phyloP scores from a whole-genome alignment of 192 early-diverging fungal genomes.

The Allomyces macrogynus region DNA sequence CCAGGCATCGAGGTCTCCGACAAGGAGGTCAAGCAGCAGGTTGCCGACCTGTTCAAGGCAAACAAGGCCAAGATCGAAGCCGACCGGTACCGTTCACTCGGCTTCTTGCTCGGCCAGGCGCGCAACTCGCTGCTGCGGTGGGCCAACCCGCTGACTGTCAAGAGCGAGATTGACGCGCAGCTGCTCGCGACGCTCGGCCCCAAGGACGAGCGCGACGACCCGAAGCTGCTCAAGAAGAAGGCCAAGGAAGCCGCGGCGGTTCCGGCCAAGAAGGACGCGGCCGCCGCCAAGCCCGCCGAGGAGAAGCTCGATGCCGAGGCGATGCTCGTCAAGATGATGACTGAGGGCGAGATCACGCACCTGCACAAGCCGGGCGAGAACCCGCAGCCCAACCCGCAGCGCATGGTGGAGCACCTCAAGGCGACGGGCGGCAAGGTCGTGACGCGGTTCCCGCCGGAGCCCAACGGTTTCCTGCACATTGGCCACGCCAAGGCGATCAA shows the following conservation, averaged over 20 bases:
- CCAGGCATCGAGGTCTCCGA: constrained; percentile 64
- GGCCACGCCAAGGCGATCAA: constrained; percentile 99
- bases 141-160: constrained; percentile 74
- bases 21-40: constrained; percentile 45
- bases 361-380: constrained; percentile 94
- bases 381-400: constrained; percentile 74
- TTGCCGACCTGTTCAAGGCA: constrained; percentile 39
- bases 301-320: constrained; percentile 17
- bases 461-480: constrained; percentile 96
- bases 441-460: constrained; percentile 99
- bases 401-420: constrained; percentile 77
- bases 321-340: constrained; percentile 43
- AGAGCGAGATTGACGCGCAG: constrained; percentile 72
- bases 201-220: constrained; percentile 87
- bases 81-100: constrained; percentile 74
- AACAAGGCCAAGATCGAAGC: constrained; percentile 48
- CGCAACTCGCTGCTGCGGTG: constrained; percentile 50
- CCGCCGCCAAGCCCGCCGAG: constrained; percentile 13
- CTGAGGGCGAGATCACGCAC: constrained; percentile 76
- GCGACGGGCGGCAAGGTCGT: constrained; percentile 77
- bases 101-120: constrained; percentile 49
- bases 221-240: constrained; percentile 26
- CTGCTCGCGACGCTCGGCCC: constrained; percentile 74
- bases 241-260: constrained; percentile 17
- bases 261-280: constrained; percentile 11